Evolutionary conservation across 768 basidiomycete genomes (phyloP), one percentile per base, ranked within the genome.

Genomic region (Udeniomyces megalosporus): DNA sequence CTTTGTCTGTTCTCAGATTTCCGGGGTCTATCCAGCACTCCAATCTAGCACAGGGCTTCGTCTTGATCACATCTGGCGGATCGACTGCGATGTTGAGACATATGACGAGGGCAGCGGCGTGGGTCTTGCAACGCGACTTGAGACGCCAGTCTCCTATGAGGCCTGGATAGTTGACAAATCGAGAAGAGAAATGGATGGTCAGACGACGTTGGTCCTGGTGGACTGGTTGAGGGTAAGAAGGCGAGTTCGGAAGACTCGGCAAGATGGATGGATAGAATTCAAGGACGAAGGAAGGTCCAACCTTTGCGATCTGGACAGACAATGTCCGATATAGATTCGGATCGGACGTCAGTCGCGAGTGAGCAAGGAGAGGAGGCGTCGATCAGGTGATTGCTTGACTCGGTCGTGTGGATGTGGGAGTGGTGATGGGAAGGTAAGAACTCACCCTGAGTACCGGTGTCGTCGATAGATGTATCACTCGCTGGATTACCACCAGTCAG

Each of bases 11-110:
- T 10, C 90, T 87, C 78, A 95, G 81, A 20, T 84, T 86, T 67
- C 85, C 86, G 4, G 93, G 93, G 74, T 97, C 92, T 35, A 97
- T 85, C 95, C 95, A 99, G 66, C 89, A 91, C 73, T 97, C 93
- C 52, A 95, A 77, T 47, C 85, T 84, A 0, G 95, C 91, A 68
- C 91, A 96, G 0, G 95, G 95, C 66, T 86, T 85, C 6, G 93
- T 96, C 77, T 97, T 99, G 75, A 97, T 84, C 57, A 96, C 78
- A 70, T 99, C 95, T 65, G 95, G 95, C 20, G 95, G 95, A 70
- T 97, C 93, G 50, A 95, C 88, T 60, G 93, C 92, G 71, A 97
- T 89, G 74, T 97, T 96, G 22, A 99, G 79, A 70, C 95, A 99
- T 59, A 97, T 76, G 10, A 93, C 85, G 5, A 93, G 78, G 2